phyloP scores from a whole-genome alignment of 208 protist species.

The Novymonas esmeraldas region DNA sequence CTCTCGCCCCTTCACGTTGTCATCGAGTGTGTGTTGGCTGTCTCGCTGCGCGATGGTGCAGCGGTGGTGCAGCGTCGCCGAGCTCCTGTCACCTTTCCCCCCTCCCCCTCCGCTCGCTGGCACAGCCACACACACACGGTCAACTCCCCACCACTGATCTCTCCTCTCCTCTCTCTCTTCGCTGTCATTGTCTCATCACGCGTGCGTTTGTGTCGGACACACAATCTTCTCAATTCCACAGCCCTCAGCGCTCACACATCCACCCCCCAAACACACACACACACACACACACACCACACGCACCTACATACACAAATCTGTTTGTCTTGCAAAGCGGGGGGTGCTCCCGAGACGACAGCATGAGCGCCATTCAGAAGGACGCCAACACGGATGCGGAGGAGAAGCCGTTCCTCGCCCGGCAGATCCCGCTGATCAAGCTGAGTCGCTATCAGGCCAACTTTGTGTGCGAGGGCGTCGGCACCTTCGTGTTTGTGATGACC shows the following conservation, averaged over 20 bases:
- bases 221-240: too few relatives aligned
- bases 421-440: conserved; percentile 56
- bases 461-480: conserved; percentile 72
- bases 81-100: too few relatives aligned
- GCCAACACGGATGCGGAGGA: conserved; percentile 16
- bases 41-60: neutral
- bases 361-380: conserved; percentile 24
- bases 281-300: neutral
- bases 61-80: too few relatives aligned
- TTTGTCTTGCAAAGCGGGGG: too few relatives aligned
- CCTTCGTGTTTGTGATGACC: conserved; percentile 78
- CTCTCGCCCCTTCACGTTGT: neutral
- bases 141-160: too few relatives aligned
- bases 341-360: too few relatives aligned
- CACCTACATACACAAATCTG: too few relatives aligned
- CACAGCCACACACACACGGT: neutral
- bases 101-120: neutral
- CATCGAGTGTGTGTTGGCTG: neutral
- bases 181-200: too few relatives aligned
- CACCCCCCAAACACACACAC: conserved; percentile 5
- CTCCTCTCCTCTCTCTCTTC: too few relatives aligned
- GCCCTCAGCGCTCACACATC: too few relatives aligned
- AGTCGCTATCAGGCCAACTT: conserved; percentile 64
- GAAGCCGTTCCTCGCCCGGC: conserved; percentile 52
- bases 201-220: too few relatives aligned